Base-by-base conservation (phyloP, 352 stramenopile genomes). In the Albugo candida region DNA sequence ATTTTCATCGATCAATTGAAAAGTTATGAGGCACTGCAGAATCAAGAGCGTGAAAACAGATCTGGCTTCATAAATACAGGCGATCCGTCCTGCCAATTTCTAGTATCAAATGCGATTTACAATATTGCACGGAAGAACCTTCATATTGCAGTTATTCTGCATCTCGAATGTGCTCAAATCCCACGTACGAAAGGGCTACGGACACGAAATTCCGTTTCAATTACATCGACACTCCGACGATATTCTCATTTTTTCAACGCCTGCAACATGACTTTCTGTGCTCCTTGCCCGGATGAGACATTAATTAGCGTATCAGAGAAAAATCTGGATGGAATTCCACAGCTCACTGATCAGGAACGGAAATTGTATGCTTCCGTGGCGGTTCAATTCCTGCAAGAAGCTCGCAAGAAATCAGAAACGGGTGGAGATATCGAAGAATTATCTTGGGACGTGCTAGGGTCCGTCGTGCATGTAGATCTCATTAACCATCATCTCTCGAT, bases 401-500 rank as follows among this genome's bases (percentile, higher is more conserved):
- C 48, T 56, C 10, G 13, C n/a, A 4, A 36, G 27, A 10, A 48
- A 48, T 38, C 19, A 31, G 0, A 42, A 21, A 39, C 44, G 46
- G 13, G 52, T 14, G 45, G 19, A 12, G 12, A 45, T 2, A 10
- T 16, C 0, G 24, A 36, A n/a, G 42, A 18, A 0, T 6, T 59
- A 2, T 13, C 47, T 11, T 51, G 43, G 34, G 14, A 31, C 3
- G 59, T 18, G 14, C 36, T 49, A 4, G 47, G 51, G 37, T 19
- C 51, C 2, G 50, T 65, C 11, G 41, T 64, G 4, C 36, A 54
- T 4, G 24, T 77, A 10, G 64, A 81, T 0, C 55, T 54, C 16
- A 63, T 84, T 12, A 42, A 81, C 13, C 66, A 81, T 31, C 72
- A 84, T 11, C 52, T 84, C 1, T 48, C 43, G 2, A 41, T 81